Percentiles rank a stretch among this genome's conserved stretches.
phyloP scores from a whole-genome alignment of 2,329 filamentous ascomycete genomes.

The Pseudofabraea citricarpa region DNA sequence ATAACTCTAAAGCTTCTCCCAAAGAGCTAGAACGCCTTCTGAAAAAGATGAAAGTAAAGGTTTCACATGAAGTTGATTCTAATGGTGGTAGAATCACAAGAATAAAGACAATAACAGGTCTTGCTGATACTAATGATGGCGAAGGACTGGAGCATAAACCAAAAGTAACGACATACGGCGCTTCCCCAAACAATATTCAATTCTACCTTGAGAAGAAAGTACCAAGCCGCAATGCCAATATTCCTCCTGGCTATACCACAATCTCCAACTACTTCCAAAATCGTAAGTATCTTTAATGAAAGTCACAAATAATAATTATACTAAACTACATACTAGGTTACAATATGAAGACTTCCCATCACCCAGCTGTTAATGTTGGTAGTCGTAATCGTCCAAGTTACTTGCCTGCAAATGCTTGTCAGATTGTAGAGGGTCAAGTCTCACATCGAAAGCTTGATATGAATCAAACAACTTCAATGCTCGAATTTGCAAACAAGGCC shows the following conservation, averaged over 20 bases:
- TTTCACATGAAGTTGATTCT: no score
- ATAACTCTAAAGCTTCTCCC: no score
- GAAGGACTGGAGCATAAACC: slow-evolving; percentile 18
- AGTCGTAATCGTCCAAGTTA: slow-evolving; percentile 50
- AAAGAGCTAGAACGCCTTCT: no score
- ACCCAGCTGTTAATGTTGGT: slow-evolving; percentile 63
- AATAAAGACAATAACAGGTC: slow-evolving; percentile 36
- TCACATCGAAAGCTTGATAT: slow-evolving; percentile 52
- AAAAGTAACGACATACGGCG: slow-evolving; percentile 25
- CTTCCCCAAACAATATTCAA: slow-evolving; percentile 43
- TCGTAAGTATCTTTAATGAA: slow-evolving; percentile 24
- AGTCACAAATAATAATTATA: slow-evolving; percentile 9
- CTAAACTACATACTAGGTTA: slow-evolving; percentile 24
- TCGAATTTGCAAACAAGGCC: slow-evolving; percentile 61
- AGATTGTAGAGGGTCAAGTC: slow-evolving; percentile 57
- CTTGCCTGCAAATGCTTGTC: slow-evolving; percentile 59
- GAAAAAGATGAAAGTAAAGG: no score
- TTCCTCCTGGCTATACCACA: slow-evolving; percentile 36
- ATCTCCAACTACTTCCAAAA: slow-evolving; percentile 49
- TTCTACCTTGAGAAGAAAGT: no score
- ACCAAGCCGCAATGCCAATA: no score
- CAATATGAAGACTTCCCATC: slow-evolving; percentile 27
- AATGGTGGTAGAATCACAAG: slow-evolving; percentile 24
- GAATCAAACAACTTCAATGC: slow-evolving; percentile 61
- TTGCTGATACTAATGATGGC: slow-evolving; percentile 33